Evolutionary conservation across 1,284 basidiomycete genomes (phyloP), one percentile per base, ranked within the genome.

Genomic region (Pseudozyma sp.): DNA sequence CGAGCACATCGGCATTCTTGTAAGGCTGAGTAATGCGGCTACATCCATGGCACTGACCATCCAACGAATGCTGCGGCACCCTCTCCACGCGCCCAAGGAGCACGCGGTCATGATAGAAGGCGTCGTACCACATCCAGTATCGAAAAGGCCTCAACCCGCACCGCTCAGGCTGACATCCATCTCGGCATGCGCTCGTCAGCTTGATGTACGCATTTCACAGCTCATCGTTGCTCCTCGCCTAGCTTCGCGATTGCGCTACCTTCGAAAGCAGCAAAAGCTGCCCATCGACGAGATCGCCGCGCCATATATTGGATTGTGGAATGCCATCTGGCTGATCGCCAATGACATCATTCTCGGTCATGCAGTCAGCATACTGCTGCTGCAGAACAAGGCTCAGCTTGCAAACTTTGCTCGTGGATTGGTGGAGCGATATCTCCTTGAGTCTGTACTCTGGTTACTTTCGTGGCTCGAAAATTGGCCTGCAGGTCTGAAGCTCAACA

Each of bases 391-490:
- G 14, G 1, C 43, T 1, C 16, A 35, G 18, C 42, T 76, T 0
- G 61, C 74, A 1, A 21, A 53, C 9, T 0, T 52, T 3, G 40
- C 47, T 1, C 68, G 65, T 19, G 12, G 12, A 3, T 11, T 53
- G 19, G 45, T 63, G 12, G 51, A 63, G 16, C 57, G 48, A 2
- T 70, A 59, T 16, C 51, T 68, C 39, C 38, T 72, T 16, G 43
- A 69, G 14, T 40, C 43, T n/a, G 53, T 72, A 38, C 50, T 68
- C 31, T 63, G 50, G 61, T 59, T 61, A 13, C 87, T 97, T 1
- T 77, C 88, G 1, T 98, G 95, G 95, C 88, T 99, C 5, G 92
- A 96, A 83, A 90, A 92, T 62, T 99, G 97, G 95, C 96, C 96
- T 0, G 93, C 92, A 0, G 96, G 97, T 1, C 86, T 99, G 47